phyloP scores from a whole-genome alignment of 805 yeast genomes.

The Starmerella stigmatis region DNA sequence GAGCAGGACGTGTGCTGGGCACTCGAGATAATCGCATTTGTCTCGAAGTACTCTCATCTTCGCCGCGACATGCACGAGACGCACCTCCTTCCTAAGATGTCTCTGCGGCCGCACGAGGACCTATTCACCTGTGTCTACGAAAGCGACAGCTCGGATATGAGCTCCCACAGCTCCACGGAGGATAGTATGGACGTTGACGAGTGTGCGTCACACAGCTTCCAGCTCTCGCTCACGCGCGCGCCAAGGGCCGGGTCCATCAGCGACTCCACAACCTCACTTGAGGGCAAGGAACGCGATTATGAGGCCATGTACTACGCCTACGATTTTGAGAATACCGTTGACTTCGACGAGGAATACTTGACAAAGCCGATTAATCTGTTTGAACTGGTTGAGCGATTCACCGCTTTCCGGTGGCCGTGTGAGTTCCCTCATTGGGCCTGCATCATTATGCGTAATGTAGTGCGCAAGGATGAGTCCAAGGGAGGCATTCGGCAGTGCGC shows the following conservation, averaged over 20 bases:
- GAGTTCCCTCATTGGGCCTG: constrained; percentile 95
- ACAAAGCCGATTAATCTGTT: constrained; percentile 51
- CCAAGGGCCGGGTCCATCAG: not conserved
- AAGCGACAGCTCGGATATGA: constrained; percentile 10
- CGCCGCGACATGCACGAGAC: constrained; percentile 66
- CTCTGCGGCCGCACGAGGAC: constrained; percentile 31
- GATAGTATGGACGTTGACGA: constrained; percentile 1
- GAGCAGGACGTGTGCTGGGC: constrained; percentile 95
- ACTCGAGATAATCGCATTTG: constrained; percentile 79
- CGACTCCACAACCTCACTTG: not conserved
- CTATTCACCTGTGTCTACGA: constrained; percentile 3
- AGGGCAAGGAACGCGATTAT: not conserved
- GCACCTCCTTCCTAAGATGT: constrained; percentile 61
- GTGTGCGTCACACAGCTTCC: not conserved
- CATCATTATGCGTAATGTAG: constrained; percentile 92
- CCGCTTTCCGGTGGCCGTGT: constrained; percentile 54
- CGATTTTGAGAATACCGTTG: constrained; percentile 29
- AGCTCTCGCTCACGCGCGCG: not conserved
- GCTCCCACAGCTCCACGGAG: constrained; percentile 5
- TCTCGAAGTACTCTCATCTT: constrained; percentile 77
- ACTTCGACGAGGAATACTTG: constrained; percentile 38
- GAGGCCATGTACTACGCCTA: constrained; percentile 18
- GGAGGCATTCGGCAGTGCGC: constrained; percentile 96
- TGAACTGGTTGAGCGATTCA: constrained; percentile 86
- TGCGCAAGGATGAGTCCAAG: constrained; percentile 65